Evolutionary conservation across 352 stramenopile genomes (phyloP), one percentile per base, ranked within the genome.

Genomic region (Phytophthora sojae): DNA sequence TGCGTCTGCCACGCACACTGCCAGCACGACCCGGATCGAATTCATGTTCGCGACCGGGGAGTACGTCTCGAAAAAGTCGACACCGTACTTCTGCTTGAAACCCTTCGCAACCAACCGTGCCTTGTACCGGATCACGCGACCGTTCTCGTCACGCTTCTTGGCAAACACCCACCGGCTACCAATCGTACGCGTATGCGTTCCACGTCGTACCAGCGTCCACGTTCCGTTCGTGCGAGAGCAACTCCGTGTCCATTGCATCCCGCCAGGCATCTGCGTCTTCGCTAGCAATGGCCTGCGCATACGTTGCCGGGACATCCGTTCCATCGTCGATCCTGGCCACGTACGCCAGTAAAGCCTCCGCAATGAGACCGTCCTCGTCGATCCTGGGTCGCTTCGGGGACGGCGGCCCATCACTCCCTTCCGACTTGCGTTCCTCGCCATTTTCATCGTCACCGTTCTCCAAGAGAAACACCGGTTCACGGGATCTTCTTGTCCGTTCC

Each of bases 161-260:
- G 53, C 65, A 39, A 83, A 85, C 0, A 80, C 62, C 67, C 77
- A 86, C 3, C 79, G 61, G 14, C 67, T 76, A 3, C 64, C 68
- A n/a, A 81, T 79, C 0, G 64, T 47, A 47, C 77, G 71, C 7
- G 9, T 54, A 11, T 54, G 21, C 8, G 19, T 54, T 54, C 47
- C 19, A 32, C 55, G 55, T 26, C 21, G 65, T 56, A 32, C 55
- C 56, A 58, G 57, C 19, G 37, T 44, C 44, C 57, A 64, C 8
- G 57, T 49, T 11, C 26, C 47, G 21, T 54, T 54, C 47, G n/a
- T 54, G 47, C 21, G 47, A 54, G 19, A 54, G 47, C 7, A 54
- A 30, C 17, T 30, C 47, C 9, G 47, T 17, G 5, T 54, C 21
- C 47, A 54, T 32, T 4, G 19, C 47, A n/a, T 54, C 23, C 9